Conservation (phyloP, 2,329 filamentous ascomycete genomes). For the Acrocalymma vagum region DNA sequence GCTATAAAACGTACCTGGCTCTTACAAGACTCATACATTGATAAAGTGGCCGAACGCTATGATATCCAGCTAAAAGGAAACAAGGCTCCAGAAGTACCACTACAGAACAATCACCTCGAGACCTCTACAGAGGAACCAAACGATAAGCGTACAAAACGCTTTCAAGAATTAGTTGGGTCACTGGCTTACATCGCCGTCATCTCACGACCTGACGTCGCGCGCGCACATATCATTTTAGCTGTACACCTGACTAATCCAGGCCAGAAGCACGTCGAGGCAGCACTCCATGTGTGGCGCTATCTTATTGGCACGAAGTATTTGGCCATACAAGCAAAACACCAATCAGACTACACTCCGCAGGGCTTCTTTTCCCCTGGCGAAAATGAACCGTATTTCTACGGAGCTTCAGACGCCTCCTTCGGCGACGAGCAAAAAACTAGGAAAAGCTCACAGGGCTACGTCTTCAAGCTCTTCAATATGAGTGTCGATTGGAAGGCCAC, state of each 20-base stretch:
- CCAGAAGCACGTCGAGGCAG: slow-evolving; percentile 9
- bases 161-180: slow-evolving; percentile 18
- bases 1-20: slow-evolving; percentile 11
- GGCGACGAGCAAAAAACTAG: slow-evolving; percentile 15
- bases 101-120: slow-evolving; percentile 5
- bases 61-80: slow-evolving; percentile 4
- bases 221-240: slow-evolving; percentile 8
- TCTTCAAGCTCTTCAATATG: slow-evolving; percentile 13
- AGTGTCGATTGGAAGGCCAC: slow-evolving; percentile 16
- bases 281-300: slow-evolving; percentile 3
- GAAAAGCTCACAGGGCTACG: slow-evolving; percentile 22
- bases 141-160: slow-evolving; percentile 12
- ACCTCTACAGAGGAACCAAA: slow-evolving; percentile 1
- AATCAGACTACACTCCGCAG: not conserved
- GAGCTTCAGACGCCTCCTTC: slow-evolving; percentile 21
- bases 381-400: slow-evolving; percentile 12
- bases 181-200: slow-evolving; percentile 14
- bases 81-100: not conserved
- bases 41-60: slow-evolving; percentile 18
- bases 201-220: slow-evolving; percentile 17
- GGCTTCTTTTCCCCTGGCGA: not conserved
- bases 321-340: slow-evolving; percentile 2
- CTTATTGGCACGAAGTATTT: slow-evolving; percentile 8
- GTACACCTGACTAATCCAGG: slow-evolving; percentile 21
- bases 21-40: slow-evolving; percentile 18